Evolutionary conservation across 805 yeast genomes (phyloP), one percentile per base, ranked within the genome.

Genomic region (Metschnikowia colocasiae): DNA sequence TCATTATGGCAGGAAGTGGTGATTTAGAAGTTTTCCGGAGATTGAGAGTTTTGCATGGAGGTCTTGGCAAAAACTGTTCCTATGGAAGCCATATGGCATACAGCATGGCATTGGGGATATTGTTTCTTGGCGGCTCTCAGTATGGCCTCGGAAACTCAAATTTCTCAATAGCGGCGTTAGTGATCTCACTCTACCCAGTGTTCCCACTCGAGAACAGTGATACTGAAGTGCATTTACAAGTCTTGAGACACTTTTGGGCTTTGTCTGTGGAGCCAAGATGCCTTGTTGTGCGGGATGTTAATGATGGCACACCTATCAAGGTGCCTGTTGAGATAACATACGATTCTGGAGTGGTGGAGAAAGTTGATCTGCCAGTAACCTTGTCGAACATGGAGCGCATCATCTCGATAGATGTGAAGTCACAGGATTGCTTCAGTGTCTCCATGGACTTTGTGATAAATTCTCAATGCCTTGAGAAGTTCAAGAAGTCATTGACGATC

Each of bases 101-200:
- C 1, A 88, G 87, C 57, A 77, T 87, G 71, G 87, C 95, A 0
- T 65, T 94, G 32, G 99, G 99, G 2, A 81, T 92, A 56, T 69
- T 92, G 45, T 91, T 92, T 60, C 63, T 94, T 31, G 97, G 97
- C 0, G 94, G 96, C 1, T 97, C 98, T 0, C 97, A 89, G 61
- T 89, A 81, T 63, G 90, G 95, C 0, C 78, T 94, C 48, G 74
- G 80, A 32, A 76, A 74, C 15, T 78, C 85, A 3, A 76, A 80
- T 46, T 70, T 85, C 57, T 80, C 88, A 2, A 69, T 83, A 45
- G 95, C 91, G 0, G 64, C 84, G 2, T 72, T 94, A 56, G 67
- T 89, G 0, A 77, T 88, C 0, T 76, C 97, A 0, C 70, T 87
- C n/a, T 82, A 88, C 54, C 97, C 97, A 2, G 71, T 83, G 2